These are phyloP conservation scores for Colletotrichum sublineola DNA, from an alignment of 2,329 filamentous ascomycete genomes.

Conservation along the genomic window DNA sequence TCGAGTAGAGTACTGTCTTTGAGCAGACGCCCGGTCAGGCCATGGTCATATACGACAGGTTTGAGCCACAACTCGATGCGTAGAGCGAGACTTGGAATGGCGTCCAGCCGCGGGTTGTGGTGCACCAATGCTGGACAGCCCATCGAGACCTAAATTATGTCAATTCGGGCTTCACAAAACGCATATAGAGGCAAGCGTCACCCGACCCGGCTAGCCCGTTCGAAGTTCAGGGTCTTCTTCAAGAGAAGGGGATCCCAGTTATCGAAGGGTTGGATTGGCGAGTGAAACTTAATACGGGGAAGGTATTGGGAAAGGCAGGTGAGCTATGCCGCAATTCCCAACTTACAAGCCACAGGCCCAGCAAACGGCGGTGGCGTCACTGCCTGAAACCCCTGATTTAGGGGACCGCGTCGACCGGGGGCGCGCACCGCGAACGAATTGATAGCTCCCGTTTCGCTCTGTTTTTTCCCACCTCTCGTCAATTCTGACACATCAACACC, in stretches of 20 bases:
- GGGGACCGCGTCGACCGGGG: conserved; percentile 19
- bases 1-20: conserved; percentile 1
- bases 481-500: conserved; percentile 23
- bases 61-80: neutral
- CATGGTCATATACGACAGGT: neutral
- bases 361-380: neutral
- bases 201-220: too few species aligned
- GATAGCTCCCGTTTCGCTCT: conserved; percentile 10
- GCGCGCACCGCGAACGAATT: conserved; percentile 12
- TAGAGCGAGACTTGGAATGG: neutral
- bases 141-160: neutral
- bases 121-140: neutral
- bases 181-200: neutral
- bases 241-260: neutral
- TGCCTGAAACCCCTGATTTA: neutral
- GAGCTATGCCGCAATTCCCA: neutral
- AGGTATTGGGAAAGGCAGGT: neutral
- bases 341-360: conserved; percentile 1
- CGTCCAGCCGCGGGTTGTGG: neutral
- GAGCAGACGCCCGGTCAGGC: neutral
- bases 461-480: neutral
- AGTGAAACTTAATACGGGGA: neutral
- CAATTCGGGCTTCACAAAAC: neutral
- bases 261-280: neutral
- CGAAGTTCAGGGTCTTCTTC: too few species aligned